These are phyloP conservation scores for Aureobasidium sp. DNA, from an alignment of 2,329 filamentous ascomycete genomes.

Conservation along the genomic window DNA sequence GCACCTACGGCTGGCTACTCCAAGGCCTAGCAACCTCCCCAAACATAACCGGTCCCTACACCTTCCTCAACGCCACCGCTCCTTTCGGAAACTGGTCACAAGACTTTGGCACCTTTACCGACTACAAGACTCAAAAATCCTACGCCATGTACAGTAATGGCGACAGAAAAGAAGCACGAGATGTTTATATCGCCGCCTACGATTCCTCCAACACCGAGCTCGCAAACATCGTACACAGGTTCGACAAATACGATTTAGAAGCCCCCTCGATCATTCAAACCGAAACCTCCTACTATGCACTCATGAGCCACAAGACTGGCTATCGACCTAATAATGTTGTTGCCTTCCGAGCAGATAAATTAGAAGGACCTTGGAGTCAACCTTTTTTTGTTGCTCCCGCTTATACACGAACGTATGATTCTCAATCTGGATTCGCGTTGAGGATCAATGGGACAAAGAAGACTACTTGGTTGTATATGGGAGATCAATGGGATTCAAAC, in stretches of 20 bases:
- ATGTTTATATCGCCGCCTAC: conserved; percentile 49
- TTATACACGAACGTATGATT: conserved; percentile 50
- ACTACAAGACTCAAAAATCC: conserved; percentile 48
- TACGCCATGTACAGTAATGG: conserved; percentile 55
- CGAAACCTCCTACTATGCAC: conserved; percentile 49
- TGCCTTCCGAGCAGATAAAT: conserved; percentile 49
- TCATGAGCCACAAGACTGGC: conserved; percentile 57
- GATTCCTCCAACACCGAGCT: conserved; percentile 45
- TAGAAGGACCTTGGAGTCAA: conserved; percentile 52
- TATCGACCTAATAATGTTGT: conserved; percentile 56
- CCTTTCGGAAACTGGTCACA: conserved; percentile 56
- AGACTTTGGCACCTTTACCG: conserved; percentile 53
- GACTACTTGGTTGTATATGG: conserved; percentile 48
- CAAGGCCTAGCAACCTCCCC: conserved; percentile 49
- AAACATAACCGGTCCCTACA: conserved; percentile 46
- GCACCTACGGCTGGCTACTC: conserved; percentile 46
- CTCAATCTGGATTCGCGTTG: conserved; percentile 53
- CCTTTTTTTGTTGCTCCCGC: conserved; percentile 52
- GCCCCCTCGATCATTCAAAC: conserved; percentile 54
- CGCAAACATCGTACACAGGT: conserved; percentile 45
- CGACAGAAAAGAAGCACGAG: conserved; percentile 45
- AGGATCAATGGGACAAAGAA: conserved; percentile 33
- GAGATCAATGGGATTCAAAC: conserved; percentile 56
- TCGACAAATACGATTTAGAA: conserved; percentile 52
- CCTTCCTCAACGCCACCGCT: conserved; percentile 44